These are phyloP conservation scores for Emiliania huxleyi DNA, from an alignment of 78 protist species.

Conservation along the genomic window DNA sequence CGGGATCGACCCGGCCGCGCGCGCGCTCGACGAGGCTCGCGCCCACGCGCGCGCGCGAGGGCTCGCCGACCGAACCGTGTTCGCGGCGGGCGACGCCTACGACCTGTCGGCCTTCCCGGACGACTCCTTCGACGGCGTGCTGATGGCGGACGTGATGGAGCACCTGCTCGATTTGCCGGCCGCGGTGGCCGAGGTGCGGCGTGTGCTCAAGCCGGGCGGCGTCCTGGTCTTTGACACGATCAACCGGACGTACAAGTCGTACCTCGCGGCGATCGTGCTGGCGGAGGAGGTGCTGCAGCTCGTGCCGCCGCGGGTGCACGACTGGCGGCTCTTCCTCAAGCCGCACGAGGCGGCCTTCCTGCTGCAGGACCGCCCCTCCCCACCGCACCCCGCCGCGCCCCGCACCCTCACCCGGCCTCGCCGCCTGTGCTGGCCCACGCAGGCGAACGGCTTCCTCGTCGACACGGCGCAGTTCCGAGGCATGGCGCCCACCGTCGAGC, in stretches of 20 bases:
- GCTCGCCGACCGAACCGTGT: background rate
- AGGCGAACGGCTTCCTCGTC: background rate
- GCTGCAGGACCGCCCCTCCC: no score
- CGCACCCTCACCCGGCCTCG: no score
- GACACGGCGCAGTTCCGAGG: background rate
- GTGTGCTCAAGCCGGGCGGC: slow-evolving; percentile 47
- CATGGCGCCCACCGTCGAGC: background rate
- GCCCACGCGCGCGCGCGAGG: background rate
- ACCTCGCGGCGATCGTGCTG: slow-evolving; percentile 22
- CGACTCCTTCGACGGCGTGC: slow-evolving; percentile 1
- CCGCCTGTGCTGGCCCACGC: background rate
- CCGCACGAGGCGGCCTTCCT: slow-evolving; percentile 38
- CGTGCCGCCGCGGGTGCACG: slow-evolving; percentile 53
- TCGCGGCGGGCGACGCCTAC: background rate
- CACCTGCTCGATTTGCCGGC: slow-evolving; percentile 13
- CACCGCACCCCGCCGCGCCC: no score
- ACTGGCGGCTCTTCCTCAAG: slow-evolving; percentile 43
- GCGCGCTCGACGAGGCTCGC: slow-evolving; percentile 27
- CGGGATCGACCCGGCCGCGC: slow-evolving; percentile 51
- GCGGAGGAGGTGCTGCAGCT: slow-evolving; percentile 49
- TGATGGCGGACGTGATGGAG: slow-evolving; percentile 1
- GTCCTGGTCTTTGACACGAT: slow-evolving; percentile 51
- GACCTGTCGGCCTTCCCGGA: background rate
- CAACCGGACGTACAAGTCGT: slow-evolving; percentile 56
- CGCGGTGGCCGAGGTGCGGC: background rate